Percentiles rank a stretch among this genome's conserved stretches.
phyloP scores from a whole-genome alignment of 441 rosid genomes.

The Omphalea diandra region DNA sequence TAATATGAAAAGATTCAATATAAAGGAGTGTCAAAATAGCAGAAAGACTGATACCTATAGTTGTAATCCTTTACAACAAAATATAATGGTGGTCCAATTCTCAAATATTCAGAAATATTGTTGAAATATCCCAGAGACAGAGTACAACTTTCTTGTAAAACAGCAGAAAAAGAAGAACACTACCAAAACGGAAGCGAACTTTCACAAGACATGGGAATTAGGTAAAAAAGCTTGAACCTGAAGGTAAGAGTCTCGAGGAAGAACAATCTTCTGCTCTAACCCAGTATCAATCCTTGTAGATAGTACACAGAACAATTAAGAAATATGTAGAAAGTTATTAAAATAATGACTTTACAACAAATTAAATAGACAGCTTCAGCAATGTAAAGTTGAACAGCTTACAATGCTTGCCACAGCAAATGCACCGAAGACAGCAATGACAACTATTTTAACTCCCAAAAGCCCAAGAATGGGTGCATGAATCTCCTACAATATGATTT shows the following conservation, averaged over 20 bases:
- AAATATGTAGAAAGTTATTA: background rate
- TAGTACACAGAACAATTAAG: slow-evolving; percentile 49
- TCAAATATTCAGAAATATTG: slow-evolving; percentile 64
- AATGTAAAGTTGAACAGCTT: slow-evolving; percentile 35
- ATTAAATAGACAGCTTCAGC: background rate
- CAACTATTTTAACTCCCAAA: slow-evolving; percentile 74
- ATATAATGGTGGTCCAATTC: slow-evolving; percentile 91
- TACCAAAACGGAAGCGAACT: slow-evolving; percentile 15
- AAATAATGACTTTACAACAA: background rate
- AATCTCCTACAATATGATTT: slow-evolving; percentile 52
- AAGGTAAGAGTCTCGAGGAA: slow-evolving; percentile 92
- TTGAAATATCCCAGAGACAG: slow-evolving; percentile 81
- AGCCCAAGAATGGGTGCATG: slow-evolving; percentile 81
- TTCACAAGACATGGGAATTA: background rate
- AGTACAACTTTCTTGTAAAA: slow-evolving; percentile 19
- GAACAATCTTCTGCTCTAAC: slow-evolving; percentile 93
- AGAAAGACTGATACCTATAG: slow-evolving; percentile 51
- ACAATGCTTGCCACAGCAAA: slow-evolving; percentile 82
- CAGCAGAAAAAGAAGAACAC: slow-evolving; percentile 5
- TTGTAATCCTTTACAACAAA: slow-evolving; percentile 88
- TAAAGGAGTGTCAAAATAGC: background rate
- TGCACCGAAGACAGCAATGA: slow-evolving; percentile 67
- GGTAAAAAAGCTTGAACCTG: slow-evolving; percentile 51
- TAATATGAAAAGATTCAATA: background rate
- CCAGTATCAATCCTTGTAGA: slow-evolving; percentile 85